phyloP scores from a whole-genome alignment of 441 rosid species.

The Pelargonium fulgidum region DNA sequence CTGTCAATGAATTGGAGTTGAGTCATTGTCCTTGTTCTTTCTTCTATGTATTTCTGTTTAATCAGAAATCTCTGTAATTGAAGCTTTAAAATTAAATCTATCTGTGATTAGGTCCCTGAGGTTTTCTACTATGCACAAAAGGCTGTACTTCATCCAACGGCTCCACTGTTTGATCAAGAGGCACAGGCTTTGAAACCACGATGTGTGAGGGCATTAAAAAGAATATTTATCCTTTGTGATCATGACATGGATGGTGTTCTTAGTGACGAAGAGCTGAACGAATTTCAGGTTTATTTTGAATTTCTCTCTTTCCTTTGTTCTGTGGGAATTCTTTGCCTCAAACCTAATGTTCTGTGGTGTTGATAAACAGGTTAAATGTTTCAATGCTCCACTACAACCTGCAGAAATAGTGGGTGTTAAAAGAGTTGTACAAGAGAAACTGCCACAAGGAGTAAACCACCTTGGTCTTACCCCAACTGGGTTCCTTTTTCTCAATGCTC shows the following conservation, averaged over 20 bases:
- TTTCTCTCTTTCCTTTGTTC: constrained; percentile 11
- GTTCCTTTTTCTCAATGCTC: constrained; percentile 60
- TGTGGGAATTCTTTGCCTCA: constrained; percentile 11
- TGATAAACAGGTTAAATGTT: constrained; percentile 50
- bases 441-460: constrained; percentile 59
- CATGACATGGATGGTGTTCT: constrained; percentile 64
- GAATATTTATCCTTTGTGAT: constrained; percentile 64
- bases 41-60: background rate
- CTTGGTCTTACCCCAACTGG: constrained; percentile 67
- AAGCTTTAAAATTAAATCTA: constrained; percentile 9
- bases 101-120: constrained; percentile 48
- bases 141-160: constrained; percentile 70
- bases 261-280: constrained; percentile 65
- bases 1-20: background rate
- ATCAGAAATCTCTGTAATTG: constrained; percentile 1
- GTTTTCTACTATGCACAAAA: constrained; percentile 69
- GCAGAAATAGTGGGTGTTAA: constrained; percentile 63
- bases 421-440: constrained; percentile 60
- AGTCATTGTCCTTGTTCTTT: background rate
- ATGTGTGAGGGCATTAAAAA: constrained; percentile 53
- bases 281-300: constrained; percentile 46
- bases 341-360: constrained; percentile 7
- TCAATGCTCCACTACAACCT: constrained; percentile 61
- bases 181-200: constrained; percentile 54
- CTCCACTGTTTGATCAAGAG: constrained; percentile 71